Evolutionary conservation across 371 early-diverging fungal genomes (phyloP), one percentile per base, ranked within the genome.

Genomic region (Nosema granulosis): DNA sequence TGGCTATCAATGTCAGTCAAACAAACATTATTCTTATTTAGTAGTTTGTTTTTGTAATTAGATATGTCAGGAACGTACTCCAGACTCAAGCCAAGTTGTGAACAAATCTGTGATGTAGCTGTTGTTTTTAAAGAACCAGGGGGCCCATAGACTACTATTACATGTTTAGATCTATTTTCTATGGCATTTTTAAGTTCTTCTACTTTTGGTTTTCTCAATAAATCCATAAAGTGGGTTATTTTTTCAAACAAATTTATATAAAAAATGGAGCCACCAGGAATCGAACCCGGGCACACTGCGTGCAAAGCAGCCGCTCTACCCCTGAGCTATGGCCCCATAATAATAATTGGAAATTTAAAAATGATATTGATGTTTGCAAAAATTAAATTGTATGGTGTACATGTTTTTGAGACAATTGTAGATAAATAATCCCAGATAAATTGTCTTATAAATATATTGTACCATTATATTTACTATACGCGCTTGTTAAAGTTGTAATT

Each of bases 231-330:
- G n/a, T n/a, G n/a, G n/a, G n/a, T n/a, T n/a, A n/a, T n/a, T n/a
- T n/a, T n/a, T n/a, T n/a, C n/a, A n/a, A n/a, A n/a, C n/a, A n/a
- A n/a, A n/a, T n/a, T n/a, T n/a, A n/a, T n/a, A n/a, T n/a, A n/a
- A 59, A 71, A 71, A 71, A 71, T 73, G 74, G 74, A 73, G 74
- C 56, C 65, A 65, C 74, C 74, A 65, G 74, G 74, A 73, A 73
- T 73, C 74, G 74, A 73, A 73, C 74, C 74, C 74, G 74, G 74
- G 62, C 63, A 62, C 56, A 61, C 74, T 65, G 74, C 74, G 58
- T 73, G 74, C 74, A 73, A 73, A 73, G 74, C 74, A 73, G 74
- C 65, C 65, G 65, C 65, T 63, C 62, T 73, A 32, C 74, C 74
- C 62, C 74, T 73, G 65, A 63, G 65, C 74, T 63, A 73, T 65